Base-by-base conservation (phyloP, 2,329 filamentous ascomycete genomes). In the Microdochium trichocladiopsis region DNA sequence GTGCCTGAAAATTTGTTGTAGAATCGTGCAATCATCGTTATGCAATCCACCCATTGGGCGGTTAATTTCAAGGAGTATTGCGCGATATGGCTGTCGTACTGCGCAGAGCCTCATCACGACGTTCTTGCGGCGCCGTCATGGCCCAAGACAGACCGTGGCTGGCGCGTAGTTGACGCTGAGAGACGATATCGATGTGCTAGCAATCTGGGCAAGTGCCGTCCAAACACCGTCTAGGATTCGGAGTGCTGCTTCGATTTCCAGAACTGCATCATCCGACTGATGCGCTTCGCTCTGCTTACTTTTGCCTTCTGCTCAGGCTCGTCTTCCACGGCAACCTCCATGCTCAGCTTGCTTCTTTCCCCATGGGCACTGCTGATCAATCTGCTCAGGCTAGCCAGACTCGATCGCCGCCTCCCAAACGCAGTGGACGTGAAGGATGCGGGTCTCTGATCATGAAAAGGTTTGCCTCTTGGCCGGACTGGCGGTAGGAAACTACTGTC, bases 211-310 rank as follows among this genome's bases (percentile, higher is more conserved):
- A 45, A 18, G 16, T 18, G 4, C 18, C 18, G 21, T 22, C 41
- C n/a, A 10, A 45, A 22, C 9, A 6, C 47, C 23, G 8, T 48
- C 47, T 48, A 48, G 21, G 23, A 48, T 23, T 52, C 50, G 18
- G 22, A 23, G 14, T 18, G 25, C 55, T 78, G 77, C 61, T 78
- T 83, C 10, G 76, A 74, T 69, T 87, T 89, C 87, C 87, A 92
- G 66, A 92, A 92, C 60, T 86, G 83, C 77, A 90, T 83, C 72
- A 91, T 77, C 50, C 86, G 85, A 64, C 88, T 87, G 36, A 91
- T 70, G 25, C 87, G 79, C 65, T 84, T 88, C 36, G 82, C 74
- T 66, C 84, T 87, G 73, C 85, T 88, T 23, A 60, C 62, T 65
- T 82, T 83, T 8, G 65, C 59, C 72, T 77, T 80, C 61, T 80